Conservation (phyloP, 176 grass and related monocot genomes). For the Carex scoparia region DNA sequence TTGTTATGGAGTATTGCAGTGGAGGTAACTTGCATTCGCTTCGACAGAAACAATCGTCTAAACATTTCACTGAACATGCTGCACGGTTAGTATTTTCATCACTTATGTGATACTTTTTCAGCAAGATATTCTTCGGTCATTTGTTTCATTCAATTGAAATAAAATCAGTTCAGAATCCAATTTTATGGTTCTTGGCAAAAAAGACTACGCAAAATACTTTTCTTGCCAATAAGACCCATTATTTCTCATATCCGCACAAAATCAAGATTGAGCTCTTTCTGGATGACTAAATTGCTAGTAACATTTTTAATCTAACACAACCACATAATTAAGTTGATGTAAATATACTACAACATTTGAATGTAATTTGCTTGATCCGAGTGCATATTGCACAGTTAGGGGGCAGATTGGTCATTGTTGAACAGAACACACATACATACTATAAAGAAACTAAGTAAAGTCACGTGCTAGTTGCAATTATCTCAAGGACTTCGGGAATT, state of each 20-base stretch:
- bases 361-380: background rate
- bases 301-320: background rate
- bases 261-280: background rate
- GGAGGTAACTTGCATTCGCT: slow-evolving; percentile 66
- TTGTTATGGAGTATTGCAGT: slow-evolving; percentile 68
- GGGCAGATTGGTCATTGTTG: background rate
- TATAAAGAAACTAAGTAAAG: background rate
- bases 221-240: background rate
- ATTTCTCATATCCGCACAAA: background rate
- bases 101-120: background rate
- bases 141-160: background rate
- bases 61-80: slow-evolving; percentile 43
- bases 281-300: background rate
- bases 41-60: slow-evolving; percentile 50
- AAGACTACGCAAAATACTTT: background rate
- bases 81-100: slow-evolving; percentile 31
- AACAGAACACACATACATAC: background rate
- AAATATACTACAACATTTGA: background rate
- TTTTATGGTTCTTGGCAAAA: background rate
- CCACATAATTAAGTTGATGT: background rate
- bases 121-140: background rate
- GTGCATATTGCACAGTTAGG: background rate
- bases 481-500: background rate
- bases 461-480: background rate
- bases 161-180: background rate